phyloP scores from a whole-genome alignment of 1,284 basidiomycete species.

The Rhodotorula glutinis region DNA sequence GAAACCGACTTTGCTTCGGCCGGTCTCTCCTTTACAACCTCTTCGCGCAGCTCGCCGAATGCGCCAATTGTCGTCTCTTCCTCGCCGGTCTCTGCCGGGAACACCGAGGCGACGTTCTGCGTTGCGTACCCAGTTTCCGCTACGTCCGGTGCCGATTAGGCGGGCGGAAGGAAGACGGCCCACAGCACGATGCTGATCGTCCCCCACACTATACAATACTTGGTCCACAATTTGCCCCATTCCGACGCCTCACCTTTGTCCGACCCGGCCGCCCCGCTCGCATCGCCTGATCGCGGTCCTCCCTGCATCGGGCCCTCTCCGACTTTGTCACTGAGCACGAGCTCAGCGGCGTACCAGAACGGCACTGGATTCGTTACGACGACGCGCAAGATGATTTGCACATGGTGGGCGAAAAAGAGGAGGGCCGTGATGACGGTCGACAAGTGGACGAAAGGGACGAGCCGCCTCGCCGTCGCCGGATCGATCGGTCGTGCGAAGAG shows the following conservation, averaged over 20 bases:
- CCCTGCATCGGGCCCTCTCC: neutral
- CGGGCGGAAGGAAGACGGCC: conserved; percentile 84
- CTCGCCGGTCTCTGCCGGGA: neutral
- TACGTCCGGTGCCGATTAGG: conserved; percentile 51
- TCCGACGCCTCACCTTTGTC: conserved; percentile 21
- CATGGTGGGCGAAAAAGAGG: conserved; percentile 76
- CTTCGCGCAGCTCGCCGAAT: neutral
- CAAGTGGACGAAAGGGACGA: conserved; percentile 52
- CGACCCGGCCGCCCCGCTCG: neutral
- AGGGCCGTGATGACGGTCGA: conserved; percentile 55
- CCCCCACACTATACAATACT: conserved; percentile 76
- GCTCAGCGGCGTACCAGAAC: conserved; percentile 75
- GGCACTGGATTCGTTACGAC: conserved; percentile 72
- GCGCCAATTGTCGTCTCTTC: neutral
- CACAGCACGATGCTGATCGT: conserved; percentile 70
- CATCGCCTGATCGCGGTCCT: neutral
- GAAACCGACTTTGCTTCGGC: conserved; percentile 8
- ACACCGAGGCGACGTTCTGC: conserved; percentile 14
- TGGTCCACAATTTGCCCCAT: conserved; percentile 55
- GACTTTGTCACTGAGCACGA: conserved; percentile 45
- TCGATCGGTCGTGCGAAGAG: neutral
- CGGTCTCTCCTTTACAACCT: neutral
- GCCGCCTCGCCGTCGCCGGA: conserved; percentile 19
- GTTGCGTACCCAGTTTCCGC: conserved; percentile 23
- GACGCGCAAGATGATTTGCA: conserved; percentile 82